These are phyloP conservation scores for Rosa chinensis DNA, from an alignment of 306 rosid genomes.

Conservation along the genomic window DNA sequence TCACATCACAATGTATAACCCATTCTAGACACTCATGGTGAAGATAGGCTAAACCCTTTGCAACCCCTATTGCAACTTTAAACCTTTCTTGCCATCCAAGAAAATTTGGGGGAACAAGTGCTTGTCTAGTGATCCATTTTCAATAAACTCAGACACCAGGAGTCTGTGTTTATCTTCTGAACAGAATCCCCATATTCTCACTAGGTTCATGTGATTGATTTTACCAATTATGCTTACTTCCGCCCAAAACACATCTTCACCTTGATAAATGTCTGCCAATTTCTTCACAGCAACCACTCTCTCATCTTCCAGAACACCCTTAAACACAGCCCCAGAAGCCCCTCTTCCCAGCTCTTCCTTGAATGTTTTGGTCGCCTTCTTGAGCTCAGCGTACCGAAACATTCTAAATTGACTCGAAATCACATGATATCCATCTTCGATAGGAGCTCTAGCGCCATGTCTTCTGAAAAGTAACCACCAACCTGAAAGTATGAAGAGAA, in stretches of 20 bases:
- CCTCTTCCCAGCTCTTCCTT: conserved; percentile 53
- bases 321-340: conserved; percentile 43
- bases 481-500: neutral
- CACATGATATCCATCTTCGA: conserved; percentile 12
- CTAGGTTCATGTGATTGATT: conserved; percentile 59
- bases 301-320: conserved; percentile 32
- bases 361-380: conserved; percentile 47
- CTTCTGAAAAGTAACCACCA: conserved; percentile 32
- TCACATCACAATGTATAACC: conserved; percentile 63
- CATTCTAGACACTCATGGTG: conserved; percentile 63
- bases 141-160: conserved; percentile 46
- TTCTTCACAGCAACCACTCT: conserved; percentile 41
- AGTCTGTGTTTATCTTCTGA: conserved; percentile 48
- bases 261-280: conserved; percentile 35
- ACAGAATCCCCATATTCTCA: conserved; percentile 57
- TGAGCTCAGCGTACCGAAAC: conserved; percentile 43
- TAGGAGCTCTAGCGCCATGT: neutral
- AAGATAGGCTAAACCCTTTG: conserved; percentile 48
- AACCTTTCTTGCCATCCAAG: conserved; percentile 49
- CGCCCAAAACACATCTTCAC: conserved; percentile 46
- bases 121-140: conserved; percentile 45
- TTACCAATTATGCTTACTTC: conserved; percentile 56
- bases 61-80: conserved; percentile 41
- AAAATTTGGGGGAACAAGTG: conserved; percentile 13
- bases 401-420: conserved; percentile 16